Percentiles rank a stretch among this genome's conserved stretches.
Conservation (phyloP, 306 rosid species). For the Cucurbita moschata region DNA sequence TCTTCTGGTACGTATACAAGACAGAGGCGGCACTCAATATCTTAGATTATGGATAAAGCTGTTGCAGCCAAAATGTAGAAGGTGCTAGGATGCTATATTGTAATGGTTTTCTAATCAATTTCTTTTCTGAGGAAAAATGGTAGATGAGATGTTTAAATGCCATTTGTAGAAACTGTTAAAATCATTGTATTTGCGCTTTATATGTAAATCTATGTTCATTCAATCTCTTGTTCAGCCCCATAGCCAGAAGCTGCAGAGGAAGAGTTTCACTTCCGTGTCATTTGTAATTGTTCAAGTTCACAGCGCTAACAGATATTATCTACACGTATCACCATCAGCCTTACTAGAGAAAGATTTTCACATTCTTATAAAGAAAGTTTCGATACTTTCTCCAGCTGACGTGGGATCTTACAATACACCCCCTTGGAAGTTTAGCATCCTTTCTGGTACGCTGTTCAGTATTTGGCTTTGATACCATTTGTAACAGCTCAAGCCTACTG, state of each 20-base stretch:
- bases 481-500: no score
- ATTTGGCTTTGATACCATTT: no score
- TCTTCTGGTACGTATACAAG: conserved; percentile 64
- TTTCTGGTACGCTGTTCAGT: no score
- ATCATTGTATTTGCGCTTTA: neutral
- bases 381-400: no score
- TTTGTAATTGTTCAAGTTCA: no score
- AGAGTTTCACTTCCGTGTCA: no score
- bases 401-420: no score
- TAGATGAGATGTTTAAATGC: neutral
- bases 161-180: neutral
- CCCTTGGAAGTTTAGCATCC: no score
- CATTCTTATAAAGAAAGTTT: no score
- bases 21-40: conserved; percentile 80
- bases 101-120: conserved; percentile 7
- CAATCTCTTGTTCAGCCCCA: neutral
- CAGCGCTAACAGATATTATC: no score
- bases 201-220: neutral
- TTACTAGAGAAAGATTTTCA: no score
- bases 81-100: conserved; percentile 38
- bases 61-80: conserved; percentile 31
- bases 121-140: neutral
- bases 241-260: neutral
- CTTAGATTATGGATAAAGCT: conserved; percentile 23
- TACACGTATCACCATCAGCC: no score